Percentiles rank a stretch among this genome's conserved stretches.
Evolutionary conservation across 2,329 filamentous ascomycete genomes (phyloP).

Genomic region (Pseudogymnoascus sp.): DNA sequence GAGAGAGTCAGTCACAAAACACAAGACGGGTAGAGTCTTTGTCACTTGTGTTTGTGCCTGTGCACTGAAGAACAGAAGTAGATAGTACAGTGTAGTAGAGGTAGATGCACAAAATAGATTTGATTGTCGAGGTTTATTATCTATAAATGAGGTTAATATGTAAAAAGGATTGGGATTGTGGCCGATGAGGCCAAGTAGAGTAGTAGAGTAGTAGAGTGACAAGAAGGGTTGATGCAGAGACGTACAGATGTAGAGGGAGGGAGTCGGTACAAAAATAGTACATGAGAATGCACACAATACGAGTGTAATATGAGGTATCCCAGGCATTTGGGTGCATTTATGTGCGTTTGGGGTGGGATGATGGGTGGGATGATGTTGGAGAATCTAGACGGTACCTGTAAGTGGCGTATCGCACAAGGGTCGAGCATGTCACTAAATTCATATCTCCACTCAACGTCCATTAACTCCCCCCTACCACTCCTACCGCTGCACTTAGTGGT

Average conservation of each 20-base stretch:
- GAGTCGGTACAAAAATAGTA: no score
- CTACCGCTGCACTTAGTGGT: not conserved
- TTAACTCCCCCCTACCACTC: not conserved
- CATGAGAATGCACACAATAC: not conserved
- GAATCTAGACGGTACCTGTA: conserved; percentile 3
- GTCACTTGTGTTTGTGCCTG: not conserved
- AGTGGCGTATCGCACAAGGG: conserved; percentile 5
- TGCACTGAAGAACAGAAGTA: not conserved
- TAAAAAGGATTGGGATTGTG: not conserved
- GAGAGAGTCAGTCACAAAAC: no score
- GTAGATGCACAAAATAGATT: not conserved
- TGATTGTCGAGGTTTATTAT: not conserved
- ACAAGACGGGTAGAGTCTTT: not conserved
- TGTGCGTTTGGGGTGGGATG: not conserved
- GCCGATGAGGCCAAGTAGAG: no score
- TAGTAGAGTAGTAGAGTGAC: not conserved
- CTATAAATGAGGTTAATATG: not conserved
- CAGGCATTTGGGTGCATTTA: not conserved
- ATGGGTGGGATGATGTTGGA: not conserved
- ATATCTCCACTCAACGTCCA: not conserved
- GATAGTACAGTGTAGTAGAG: not conserved
- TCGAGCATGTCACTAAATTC: not conserved
- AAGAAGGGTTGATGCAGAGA: not conserved
- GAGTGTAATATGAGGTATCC: not conserved
- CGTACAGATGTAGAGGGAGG: not conserved